Evolutionary conservation across 352 stramenopile species (phyloP).

Genomic region (Phytophthora tubulina): DNA sequence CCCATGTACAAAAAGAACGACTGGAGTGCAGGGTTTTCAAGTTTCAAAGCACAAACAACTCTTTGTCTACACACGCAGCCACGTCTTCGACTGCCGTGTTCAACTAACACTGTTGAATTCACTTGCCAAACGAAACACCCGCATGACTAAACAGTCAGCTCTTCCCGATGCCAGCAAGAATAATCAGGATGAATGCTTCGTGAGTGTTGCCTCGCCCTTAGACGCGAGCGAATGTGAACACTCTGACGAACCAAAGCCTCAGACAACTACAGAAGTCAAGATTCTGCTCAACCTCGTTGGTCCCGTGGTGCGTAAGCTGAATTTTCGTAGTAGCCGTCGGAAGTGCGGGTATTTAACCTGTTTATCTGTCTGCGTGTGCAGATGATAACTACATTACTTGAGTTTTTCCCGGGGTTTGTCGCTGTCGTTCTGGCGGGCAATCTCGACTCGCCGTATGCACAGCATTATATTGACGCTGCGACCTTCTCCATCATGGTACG

Average conservation of each 20-base stretch:
- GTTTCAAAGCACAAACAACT: no score
- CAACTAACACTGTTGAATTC: background rate
- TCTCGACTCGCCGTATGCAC: conserved; percentile 59
- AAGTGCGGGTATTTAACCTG: background rate
- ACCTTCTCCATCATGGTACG: conserved; percentile 64
- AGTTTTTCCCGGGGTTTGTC: conserved; percentile 51
- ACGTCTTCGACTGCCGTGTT: no score
- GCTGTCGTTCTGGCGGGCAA: conserved; percentile 65
- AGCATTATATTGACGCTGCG: conserved; percentile 64
- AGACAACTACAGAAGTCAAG: conserved; percentile 36
- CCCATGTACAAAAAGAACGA: no score
- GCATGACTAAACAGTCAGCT: background rate
- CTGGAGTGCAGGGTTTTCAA: no score
- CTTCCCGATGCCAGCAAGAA: background rate
- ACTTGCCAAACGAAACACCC: background rate
- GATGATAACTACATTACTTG: conserved; percentile 51
- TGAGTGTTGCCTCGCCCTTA: background rate
- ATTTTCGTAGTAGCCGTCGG: background rate
- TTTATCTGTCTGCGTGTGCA: background rate
- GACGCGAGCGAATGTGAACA: background rate
- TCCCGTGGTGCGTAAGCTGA: conserved; percentile 37
- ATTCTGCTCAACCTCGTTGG: conserved; percentile 53
- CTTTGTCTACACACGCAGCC: no score
- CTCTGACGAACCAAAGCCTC: conserved; percentile 20
- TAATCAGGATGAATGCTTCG: background rate